Conservation (phyloP, 163 green algal genomes). For the Scenedesmus sp. region DNA sequence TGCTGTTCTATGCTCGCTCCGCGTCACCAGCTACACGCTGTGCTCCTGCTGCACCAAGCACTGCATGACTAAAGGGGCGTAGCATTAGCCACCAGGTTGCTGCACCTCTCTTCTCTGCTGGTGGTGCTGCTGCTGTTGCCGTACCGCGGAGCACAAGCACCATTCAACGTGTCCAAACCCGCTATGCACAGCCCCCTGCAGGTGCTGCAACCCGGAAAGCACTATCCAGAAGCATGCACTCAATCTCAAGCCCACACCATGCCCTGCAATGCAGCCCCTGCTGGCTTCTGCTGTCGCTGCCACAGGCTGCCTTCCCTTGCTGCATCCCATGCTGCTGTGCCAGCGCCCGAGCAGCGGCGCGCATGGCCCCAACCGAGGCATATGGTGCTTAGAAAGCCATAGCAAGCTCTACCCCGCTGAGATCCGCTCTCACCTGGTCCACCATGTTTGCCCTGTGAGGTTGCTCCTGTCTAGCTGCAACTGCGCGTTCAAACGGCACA, state of each 20-base stretch:
- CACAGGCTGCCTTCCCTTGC: not conserved
- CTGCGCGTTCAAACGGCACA: not conserved
- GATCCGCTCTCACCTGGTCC: slow-evolving; percentile 5
- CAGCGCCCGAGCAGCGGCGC: not conserved
- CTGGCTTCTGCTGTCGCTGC: not conserved
- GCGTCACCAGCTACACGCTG: no score
- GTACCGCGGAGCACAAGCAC: not conserved
- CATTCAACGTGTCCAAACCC: not conserved
- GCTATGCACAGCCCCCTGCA: not conserved
- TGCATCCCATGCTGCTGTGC: not conserved
- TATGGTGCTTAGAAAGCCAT: not conserved
- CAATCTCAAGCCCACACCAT: not conserved
- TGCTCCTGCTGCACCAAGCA: no score
- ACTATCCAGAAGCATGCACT: not conserved
- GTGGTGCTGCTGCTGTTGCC: not conserved
- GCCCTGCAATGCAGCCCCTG: not conserved
- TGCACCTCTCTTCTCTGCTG: not conserved
- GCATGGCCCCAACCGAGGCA: not conserved
- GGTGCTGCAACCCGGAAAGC: not conserved
- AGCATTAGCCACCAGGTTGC: no score
- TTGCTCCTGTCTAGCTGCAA: not conserved
- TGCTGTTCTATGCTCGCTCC: no score
- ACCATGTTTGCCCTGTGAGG: not conserved
- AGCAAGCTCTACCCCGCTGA: not conserved
- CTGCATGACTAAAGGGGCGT: no score